Evolutionary conservation across 2,329 filamentous ascomycete genomes (phyloP), one percentile per base, ranked within the genome.

Genomic region (Boeremia lycopersici): DNA sequence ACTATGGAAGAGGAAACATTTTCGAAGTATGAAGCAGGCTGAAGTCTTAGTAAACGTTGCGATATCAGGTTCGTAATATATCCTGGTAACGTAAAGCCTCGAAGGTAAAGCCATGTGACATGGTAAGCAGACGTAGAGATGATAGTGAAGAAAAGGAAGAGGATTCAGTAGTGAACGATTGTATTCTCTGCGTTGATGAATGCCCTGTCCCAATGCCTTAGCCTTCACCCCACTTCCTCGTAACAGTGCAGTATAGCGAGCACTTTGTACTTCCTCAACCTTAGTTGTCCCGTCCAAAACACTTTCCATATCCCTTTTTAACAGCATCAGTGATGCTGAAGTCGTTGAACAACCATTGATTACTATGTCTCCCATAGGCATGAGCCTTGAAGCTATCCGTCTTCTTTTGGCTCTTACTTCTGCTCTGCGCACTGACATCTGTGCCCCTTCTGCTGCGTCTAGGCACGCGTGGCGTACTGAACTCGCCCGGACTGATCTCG

Each of bases 331-430:
- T 70, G 34, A 76, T 59, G 31, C 71, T 74, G 35, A 74, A 75
- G 38, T 72, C 72, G 17, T 73, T 72, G 57, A 76, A 76, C 19
- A 76, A 51, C 74, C 74, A 76, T 45, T 64, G 65, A 45, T 76
- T 76, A 9, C 64, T 64, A 57, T 76, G 74, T 5, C 74, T 19
- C 6, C 71, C 71, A 35, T 74, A 74, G 40, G 72, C 71, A 53
- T 65, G 69, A 17, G 72, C 72, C 40, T 73, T 62, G 6, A 55
- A 55, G n/a, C 41, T 55, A 3, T 44, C 31, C 29, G 58, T 61
- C 17, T 60, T 55, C 36, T 60, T 60, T 31, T 54, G 56, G 31
- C 56, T 60, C 45, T 59, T 43, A 26, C 55, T 57, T 33, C 15
- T 17, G 10, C 47, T 47, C 46, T 48, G 59, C 13, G 41, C 48